These are phyloP conservation scores for Nelumbo lutea DNA, from an alignment of 164 flowering plant species.

Conservation along the genomic window DNA sequence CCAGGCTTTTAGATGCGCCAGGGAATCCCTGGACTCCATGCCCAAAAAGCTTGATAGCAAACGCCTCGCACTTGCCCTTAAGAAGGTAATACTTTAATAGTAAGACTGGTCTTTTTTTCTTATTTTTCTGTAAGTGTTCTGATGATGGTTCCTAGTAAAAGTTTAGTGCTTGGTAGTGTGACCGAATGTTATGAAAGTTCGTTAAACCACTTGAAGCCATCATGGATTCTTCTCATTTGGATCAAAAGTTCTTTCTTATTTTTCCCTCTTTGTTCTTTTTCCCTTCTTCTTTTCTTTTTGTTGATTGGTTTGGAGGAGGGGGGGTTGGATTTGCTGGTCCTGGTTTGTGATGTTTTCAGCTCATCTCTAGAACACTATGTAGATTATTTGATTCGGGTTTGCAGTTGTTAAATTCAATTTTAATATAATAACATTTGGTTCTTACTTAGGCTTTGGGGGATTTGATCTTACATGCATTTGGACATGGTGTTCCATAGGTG, in stretches of 20 bases:
- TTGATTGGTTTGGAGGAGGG: no score
- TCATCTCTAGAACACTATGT: no score
- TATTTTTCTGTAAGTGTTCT: background rate
- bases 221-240: no score
- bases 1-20: slow-evolving; percentile 63
- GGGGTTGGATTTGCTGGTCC: no score
- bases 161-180: background rate
- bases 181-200: no score
- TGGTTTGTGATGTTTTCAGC: no score
- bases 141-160: background rate
- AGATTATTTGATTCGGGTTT: no score
- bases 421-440: background rate
- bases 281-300: no score
- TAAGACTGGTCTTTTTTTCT: background rate
- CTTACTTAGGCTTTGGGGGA: background rate
- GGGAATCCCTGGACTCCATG: slow-evolving; percentile 63
- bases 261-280: no score
- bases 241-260: no score
- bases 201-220: no score
- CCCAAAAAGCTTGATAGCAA: slow-evolving; percentile 77
- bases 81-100: slow-evolving; percentile 45
- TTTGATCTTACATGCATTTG: background rate
- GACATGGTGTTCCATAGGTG: background rate
- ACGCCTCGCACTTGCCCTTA: slow-evolving; percentile 83
- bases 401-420: no score